These are phyloP conservation scores for Sporobolomyces roseus DNA, from an alignment of 768 basidiomycete species.

Conservation along the genomic window DNA sequence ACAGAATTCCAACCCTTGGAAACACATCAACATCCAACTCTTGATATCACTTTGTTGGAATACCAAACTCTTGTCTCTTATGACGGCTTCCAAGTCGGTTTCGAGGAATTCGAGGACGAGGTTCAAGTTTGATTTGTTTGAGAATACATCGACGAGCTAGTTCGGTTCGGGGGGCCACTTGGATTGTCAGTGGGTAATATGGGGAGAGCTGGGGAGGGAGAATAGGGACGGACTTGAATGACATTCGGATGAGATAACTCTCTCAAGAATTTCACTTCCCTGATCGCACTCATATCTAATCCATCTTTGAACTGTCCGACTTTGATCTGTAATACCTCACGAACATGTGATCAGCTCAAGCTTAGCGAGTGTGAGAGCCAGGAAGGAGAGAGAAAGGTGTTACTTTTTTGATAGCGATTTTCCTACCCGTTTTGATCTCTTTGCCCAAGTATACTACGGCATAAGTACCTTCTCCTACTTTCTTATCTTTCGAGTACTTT, in stretches of 20 bases:
- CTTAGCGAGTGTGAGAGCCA: not conserved
- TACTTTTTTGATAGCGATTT: slow-evolving; percentile 96
- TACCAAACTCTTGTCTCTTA: slow-evolving; percentile 85
- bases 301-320: slow-evolving; percentile 60
- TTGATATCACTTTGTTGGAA: slow-evolving; percentile 96
- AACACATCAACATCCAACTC: slow-evolving; percentile 97
- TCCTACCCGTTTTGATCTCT: slow-evolving; percentile 68
- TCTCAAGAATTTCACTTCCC: slow-evolving; percentile 94
- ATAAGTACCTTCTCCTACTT: slow-evolving; percentile 67
- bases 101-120: slow-evolving; percentile 95
- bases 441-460: slow-evolving; percentile 38
- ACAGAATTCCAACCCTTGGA: slow-evolving; percentile 96
- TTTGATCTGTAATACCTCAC: slow-evolving; percentile 38
- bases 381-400: slow-evolving; percentile 47
- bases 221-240: slow-evolving; percentile 64
- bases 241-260: slow-evolving; percentile 92
- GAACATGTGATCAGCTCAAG: no score
- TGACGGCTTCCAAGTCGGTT: slow-evolving; percentile 93
- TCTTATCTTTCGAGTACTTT: slow-evolving; percentile 50
- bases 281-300: slow-evolving; percentile 95
- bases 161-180: not conserved
- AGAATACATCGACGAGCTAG: slow-evolving; percentile 93
- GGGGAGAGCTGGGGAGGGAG: not conserved
- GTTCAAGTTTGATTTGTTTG: slow-evolving; percentile 91
- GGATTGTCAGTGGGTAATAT: no score